These are phyloP conservation scores for Clonostachys sp. DNA, from an alignment of 2,329 filamentous ascomycete species.

Conservation along the genomic window DNA sequence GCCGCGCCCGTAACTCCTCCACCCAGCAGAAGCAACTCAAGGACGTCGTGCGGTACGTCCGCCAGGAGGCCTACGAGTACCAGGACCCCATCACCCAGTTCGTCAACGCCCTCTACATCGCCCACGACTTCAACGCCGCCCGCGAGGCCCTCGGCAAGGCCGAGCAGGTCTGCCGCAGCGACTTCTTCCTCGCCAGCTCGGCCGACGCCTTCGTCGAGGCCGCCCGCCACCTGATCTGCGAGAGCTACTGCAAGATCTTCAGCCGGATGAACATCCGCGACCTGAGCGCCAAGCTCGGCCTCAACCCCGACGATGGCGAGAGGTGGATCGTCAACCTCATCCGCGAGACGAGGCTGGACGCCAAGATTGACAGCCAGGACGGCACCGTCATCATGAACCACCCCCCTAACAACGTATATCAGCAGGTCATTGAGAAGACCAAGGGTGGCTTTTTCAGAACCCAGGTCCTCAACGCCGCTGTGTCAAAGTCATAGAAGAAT, in stretches of 20 bases:
- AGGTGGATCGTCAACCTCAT: constrained; percentile 99
- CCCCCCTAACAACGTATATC: constrained; percentile 95
- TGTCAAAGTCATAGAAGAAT: constrained; percentile 33
- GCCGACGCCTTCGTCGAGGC: constrained; percentile 90
- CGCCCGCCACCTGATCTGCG: constrained; percentile 92
- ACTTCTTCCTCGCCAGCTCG: constrained; percentile 89
- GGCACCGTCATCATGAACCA: constrained; percentile 99
- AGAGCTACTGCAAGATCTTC: constrained; percentile 99
- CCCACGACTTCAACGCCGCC: constrained; percentile 86
- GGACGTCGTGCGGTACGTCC: constrained; percentile 90
- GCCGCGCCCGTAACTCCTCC: constrained; percentile 73
- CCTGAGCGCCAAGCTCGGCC: constrained; percentile 82
- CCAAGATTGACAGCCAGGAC: constrained; percentile 99
- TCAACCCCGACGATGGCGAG: constrained; percentile 93
- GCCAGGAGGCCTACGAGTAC: constrained; percentile 98
- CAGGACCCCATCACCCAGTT: constrained; percentile 94
- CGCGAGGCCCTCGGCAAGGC: constrained; percentile 80
- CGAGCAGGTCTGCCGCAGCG: constrained; percentile 84
- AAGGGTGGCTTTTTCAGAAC: constrained; percentile 99
- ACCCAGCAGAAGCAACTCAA: constrained; percentile 98
- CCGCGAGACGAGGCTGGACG: constrained; percentile 92
- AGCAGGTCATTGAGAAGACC: constrained; percentile 98
- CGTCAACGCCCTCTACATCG: constrained; percentile 90
- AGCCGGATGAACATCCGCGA: constrained; percentile 98
- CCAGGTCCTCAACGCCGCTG: constrained; percentile 77